These are phyloP conservation scores for Citrus hindsii DNA, from an alignment of 345 rosid species.

Conservation along the genomic window DNA sequence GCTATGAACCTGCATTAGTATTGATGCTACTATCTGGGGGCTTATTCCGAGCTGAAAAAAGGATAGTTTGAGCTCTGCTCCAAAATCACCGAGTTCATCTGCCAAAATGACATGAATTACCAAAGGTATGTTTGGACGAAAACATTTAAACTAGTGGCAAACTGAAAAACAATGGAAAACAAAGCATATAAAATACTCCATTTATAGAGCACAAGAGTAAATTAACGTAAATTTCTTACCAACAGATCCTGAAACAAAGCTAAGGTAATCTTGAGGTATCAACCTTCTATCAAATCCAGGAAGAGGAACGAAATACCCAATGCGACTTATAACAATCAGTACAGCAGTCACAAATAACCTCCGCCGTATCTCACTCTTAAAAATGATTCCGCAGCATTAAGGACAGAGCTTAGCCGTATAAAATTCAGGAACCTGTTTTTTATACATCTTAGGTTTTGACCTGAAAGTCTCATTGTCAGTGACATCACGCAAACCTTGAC, in stretches of 20 bases:
- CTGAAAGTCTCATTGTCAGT: slow-evolving; percentile 19
- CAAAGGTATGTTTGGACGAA: neutral
- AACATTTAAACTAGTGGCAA: neutral
- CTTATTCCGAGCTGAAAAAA: slow-evolving; percentile 96
- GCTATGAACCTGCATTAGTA: slow-evolving; percentile 75
- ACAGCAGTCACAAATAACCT: slow-evolving; percentile 78
- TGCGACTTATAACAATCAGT: slow-evolving; percentile 68
- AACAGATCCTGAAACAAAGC: slow-evolving; percentile 83
- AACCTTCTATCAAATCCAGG: slow-evolving; percentile 88
- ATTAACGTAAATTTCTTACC: slow-evolving; percentile 45
- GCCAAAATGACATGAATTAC: slow-evolving; percentile 21
- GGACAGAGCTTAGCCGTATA: slow-evolving; percentile 64
- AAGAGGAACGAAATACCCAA: slow-evolving; percentile 86
- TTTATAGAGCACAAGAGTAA: neutral
- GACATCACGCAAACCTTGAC: slow-evolving; percentile 16
- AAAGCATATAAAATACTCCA: neutral
- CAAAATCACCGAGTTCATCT: slow-evolving; percentile 86
- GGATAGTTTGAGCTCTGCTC: slow-evolving; percentile 80
- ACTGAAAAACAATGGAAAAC: neutral
- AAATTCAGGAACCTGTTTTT: slow-evolving; percentile 74
- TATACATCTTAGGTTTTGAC: slow-evolving; percentile 49
- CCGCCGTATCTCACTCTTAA: slow-evolving; percentile 88
- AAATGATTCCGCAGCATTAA: slow-evolving; percentile 73
- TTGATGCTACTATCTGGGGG: slow-evolving; percentile 86
- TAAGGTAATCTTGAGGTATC: slow-evolving; percentile 87